These are phyloP conservation scores for Boletellus ananas DNA, from an alignment of 768 basidiomycete species.

Conservation along the genomic window DNA sequence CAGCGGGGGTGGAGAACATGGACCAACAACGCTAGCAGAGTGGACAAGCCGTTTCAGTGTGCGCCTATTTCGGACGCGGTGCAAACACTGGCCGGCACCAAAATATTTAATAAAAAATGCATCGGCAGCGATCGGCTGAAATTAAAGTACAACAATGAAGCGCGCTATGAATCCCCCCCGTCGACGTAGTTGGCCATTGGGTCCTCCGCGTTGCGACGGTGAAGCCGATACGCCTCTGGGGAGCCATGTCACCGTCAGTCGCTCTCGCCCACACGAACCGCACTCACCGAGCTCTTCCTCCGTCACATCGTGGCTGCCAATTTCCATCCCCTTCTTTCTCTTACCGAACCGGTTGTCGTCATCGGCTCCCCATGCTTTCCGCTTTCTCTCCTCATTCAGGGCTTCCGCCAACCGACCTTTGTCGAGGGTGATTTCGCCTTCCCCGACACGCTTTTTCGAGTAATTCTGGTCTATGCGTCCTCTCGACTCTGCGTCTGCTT, in stretches of 20 bases:
- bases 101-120: neutral
- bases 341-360: conserved; percentile 53
- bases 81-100: conserved; percentile 9
- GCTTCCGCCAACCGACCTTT: conserved; percentile 66
- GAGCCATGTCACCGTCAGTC: conserved; percentile 7
- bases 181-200: conserved; percentile 94
- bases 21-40: conserved; percentile 6
- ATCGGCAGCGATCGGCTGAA: no score
- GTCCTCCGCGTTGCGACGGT: conserved; percentile 66
- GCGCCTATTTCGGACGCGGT: conserved; percentile 20
- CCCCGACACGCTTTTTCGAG: conserved; percentile 75
- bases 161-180: conserved; percentile 28
- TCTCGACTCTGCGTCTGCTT: conserved; percentile 27
- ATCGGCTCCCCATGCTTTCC: conserved; percentile 58
- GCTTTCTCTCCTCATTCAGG: conserved; percentile 74
- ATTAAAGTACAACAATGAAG: neutral
- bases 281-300: conserved; percentile 80
- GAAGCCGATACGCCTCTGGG: conserved; percentile 90
- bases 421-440: conserved; percentile 77
- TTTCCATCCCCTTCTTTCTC: conserved; percentile 50
- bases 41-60: conserved; percentile 11
- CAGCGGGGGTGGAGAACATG: conserved; percentile 56
- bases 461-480: conserved; percentile 63
- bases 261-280: neutral
- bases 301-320: conserved; percentile 73